Conservation (phyloP, 2,329 filamentous ascomycete genomes). For the Colletotrichum cereale region DNA sequence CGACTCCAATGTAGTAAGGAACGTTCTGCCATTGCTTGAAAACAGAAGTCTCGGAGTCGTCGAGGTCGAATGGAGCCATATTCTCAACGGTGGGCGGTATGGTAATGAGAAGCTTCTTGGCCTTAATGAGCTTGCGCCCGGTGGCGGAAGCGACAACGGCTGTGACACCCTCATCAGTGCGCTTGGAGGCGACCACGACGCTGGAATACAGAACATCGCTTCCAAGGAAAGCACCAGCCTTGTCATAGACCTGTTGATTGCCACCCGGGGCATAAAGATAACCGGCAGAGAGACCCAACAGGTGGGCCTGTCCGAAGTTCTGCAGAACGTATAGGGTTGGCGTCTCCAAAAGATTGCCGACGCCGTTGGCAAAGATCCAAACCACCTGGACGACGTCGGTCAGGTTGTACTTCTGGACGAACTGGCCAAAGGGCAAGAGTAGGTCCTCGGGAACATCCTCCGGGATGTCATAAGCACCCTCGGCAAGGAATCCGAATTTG, state of each 20-base stretch:
- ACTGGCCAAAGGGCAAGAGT: conserved; percentile 43
- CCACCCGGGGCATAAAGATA: conserved; percentile 39
- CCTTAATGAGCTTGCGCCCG: conserved; percentile 47
- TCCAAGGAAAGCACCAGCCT: conserved; percentile 45
- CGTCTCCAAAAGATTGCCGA: conserved; percentile 55
- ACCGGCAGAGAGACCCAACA: conserved; percentile 53
- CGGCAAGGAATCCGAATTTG: conserved; percentile 38
- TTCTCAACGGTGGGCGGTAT: conserved; percentile 45
- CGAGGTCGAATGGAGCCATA: conserved; percentile 45
- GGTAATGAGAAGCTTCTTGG: conserved; percentile 49
- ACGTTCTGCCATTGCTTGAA: conserved; percentile 41
- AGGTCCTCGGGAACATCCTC: conserved; percentile 48
- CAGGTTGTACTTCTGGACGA: conserved; percentile 35
- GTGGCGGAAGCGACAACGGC: conserved; percentile 46
- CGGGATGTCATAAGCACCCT: conserved; percentile 52
- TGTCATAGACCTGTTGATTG: conserved; percentile 47
- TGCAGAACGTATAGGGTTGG: conserved; percentile 57
- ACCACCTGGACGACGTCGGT: conserved; percentile 43
- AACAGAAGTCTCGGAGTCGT: conserved; percentile 42
- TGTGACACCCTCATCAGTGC: conserved; percentile 37
- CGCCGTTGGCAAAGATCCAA: conserved; percentile 51
- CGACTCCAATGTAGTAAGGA: conserved; percentile 33
- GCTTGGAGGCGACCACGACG: conserved; percentile 42
- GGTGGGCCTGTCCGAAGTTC: conserved; percentile 45
- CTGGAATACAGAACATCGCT: conserved; percentile 47